Conservation (phyloP, 164 flowering plant genomes). For the Echeveria elegans region DNA sequence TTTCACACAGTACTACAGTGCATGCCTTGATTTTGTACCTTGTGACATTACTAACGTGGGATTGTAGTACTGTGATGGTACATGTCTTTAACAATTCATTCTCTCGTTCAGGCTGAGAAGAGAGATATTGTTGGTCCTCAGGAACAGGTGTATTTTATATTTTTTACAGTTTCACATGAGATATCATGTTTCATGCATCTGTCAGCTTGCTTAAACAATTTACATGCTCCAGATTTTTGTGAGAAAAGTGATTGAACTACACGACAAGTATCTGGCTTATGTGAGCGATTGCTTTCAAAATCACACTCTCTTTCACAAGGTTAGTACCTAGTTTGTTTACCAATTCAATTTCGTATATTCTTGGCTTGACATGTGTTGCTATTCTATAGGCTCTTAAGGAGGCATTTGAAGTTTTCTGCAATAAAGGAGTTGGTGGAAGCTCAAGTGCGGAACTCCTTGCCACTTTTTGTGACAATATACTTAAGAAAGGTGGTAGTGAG, state of each 20-base stretch:
- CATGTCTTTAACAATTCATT: not conserved
- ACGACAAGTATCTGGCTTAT: constrained; percentile 27
- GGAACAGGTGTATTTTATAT: constrained; percentile 14
- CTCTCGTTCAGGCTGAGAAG: constrained; percentile 12
- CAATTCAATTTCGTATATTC: not conserved
- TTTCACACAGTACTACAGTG: too few species aligned
- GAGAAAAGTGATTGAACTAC: constrained; percentile 30
- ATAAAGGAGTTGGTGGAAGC: constrained; percentile 25
- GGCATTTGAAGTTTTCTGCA: constrained; percentile 31
- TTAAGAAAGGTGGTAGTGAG: constrained; percentile 29
- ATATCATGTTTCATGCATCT: not conserved
- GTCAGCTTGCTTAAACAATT: not conserved
- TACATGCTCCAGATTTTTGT: constrained; percentile 20
- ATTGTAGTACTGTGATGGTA: too few species aligned
- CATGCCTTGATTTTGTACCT: not conserved
- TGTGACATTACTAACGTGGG: too few species aligned
- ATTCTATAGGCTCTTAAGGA: constrained; percentile 23
- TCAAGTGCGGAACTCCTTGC: constrained; percentile 34
- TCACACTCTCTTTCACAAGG: constrained; percentile 27
- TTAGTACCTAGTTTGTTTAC: constrained; percentile 2
- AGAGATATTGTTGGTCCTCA: constrained; percentile 13
- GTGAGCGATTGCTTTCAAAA: constrained; percentile 22
- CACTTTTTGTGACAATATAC: constrained; percentile 24
- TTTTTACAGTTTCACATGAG: not conserved
- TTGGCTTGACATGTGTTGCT: not conserved